A percentile compares a stretch with the other conserved stretches of the same genome.
phyloP scores from a whole-genome alignment of 2,329 filamentous ascomycete genomes.

The Catunica adiposa region DNA sequence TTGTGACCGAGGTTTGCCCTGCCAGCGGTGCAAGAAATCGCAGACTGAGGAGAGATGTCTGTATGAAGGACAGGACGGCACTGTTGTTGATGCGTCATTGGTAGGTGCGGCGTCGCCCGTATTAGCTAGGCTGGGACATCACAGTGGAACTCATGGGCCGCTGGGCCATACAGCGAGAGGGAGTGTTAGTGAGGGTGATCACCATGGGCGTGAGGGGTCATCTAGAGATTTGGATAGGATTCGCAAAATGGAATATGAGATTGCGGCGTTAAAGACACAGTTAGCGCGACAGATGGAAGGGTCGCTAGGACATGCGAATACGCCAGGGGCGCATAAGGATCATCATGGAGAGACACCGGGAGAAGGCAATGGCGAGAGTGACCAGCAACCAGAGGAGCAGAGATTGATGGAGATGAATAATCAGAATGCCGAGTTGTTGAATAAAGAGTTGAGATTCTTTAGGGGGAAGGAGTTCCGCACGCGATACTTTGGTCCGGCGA shows the following conservation, averaged over 20 bases:
- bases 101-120: constrained; percentile 27
- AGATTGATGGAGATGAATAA: constrained; percentile 26
- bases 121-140: constrained; percentile 22
- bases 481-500: constrained; percentile 43
- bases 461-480: constrained; percentile 43
- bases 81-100: constrained; percentile 29
- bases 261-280: constrained; percentile 38
- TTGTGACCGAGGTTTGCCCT: constrained; percentile 44
- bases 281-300: constrained; percentile 27
- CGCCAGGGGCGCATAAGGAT: constrained; percentile 27
- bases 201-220: constrained; percentile 23
- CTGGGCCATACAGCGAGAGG: constrained; percentile 17
- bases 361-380: not conserved
- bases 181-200: constrained; percentile 22
- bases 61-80: constrained; percentile 39
- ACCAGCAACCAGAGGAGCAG: constrained; percentile 18
- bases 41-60: constrained; percentile 43
- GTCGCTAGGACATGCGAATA: not conserved
- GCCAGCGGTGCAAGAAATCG: constrained; percentile 45
- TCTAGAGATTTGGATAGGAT: constrained; percentile 41
- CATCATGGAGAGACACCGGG: constrained; percentile 13
- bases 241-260: constrained; percentile 40
- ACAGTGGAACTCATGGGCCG: not conserved
- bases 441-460: constrained; percentile 40
- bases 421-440: constrained; percentile 19